Base-by-base conservation (phyloP, 1,139 yeast genomes). In the Nakaseomyces kungkrabaensis region DNA sequence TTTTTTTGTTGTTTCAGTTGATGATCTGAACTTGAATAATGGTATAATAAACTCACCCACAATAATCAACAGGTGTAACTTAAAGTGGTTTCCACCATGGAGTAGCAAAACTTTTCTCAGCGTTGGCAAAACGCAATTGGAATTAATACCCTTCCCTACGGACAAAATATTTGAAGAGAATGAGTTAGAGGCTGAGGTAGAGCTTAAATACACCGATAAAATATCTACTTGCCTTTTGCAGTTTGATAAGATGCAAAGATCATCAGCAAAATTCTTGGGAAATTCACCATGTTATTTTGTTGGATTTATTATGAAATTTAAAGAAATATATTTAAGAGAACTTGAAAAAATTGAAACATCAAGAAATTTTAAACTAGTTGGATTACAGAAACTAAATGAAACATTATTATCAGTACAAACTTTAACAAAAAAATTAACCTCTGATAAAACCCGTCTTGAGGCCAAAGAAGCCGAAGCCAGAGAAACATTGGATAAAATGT, bases 21-120 rank as follows among this genome's bases (percentile, higher is more conserved):
- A 82, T 3, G 68, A 71, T 11, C 9, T 10, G 4, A 66, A 67
- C 1, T 60, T 69, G 1, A 61, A 73, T 0, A 63, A 74, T 1
- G 70, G 68, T 25, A 75, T 82, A 3, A 74, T 84, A 5, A 74
- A 90, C 0, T 90, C 97, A 0, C 96, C 97, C 0, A 97, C 98
- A 0, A 69, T 92, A 38, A 84, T 88, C 68, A 92, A 92, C 61
- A 73, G 98, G 60, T 92, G 97, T 70, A 95, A 88, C 4, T 68
- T 90, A 41, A 81, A 83, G 61, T 88, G 95, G 90, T 82, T 88
- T 26, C 29, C 43, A 25, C 22, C 43, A 4, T 38, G 43, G 43
- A 8, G 3, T 9, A 5, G 9, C 5, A 31, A 38, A 8, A 26
- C 22, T 13, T 25, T 5, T 24, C 25, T 11, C 25, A 7, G n/a